Conservation (phyloP, 352 stramenopile genomes). For the Thalassiosira mediterranea region DNA sequence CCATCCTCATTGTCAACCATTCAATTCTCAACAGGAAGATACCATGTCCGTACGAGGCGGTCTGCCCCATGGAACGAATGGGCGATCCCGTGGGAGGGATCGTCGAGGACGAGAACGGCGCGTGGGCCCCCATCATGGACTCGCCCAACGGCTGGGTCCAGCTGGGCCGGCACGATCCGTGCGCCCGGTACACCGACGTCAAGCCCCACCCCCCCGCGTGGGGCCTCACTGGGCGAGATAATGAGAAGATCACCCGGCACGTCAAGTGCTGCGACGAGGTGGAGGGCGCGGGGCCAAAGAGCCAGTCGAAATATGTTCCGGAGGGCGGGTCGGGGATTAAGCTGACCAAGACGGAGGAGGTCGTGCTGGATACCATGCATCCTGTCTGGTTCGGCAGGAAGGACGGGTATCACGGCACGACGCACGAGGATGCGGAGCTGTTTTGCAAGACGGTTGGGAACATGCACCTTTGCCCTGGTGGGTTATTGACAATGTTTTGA, state of each 20-base stretch:
- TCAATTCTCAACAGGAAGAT: too few species aligned
- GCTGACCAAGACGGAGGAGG: constrained; percentile 11
- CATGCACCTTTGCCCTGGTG: constrained; percentile 32
- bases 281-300: neutral
- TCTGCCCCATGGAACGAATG: neutral
- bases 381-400: constrained; percentile 26
- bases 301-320: neutral
- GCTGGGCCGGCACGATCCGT: constrained; percentile 4
- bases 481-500: too few species aligned
- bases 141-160: constrained; percentile 12
- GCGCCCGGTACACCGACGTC: constrained; percentile 21
- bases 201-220: constrained; percentile 11
- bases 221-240: constrained; percentile 12
- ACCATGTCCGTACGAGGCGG: constrained; percentile 18
- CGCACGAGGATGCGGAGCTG: constrained; percentile 21
- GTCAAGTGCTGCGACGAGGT: constrained; percentile 32
- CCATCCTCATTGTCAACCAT: too few species aligned
- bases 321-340: neutral
- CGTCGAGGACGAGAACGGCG: constrained; percentile 4
- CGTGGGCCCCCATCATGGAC: constrained; percentile 15
- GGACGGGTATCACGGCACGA: constrained; percentile 35
- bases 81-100: too few species aligned
- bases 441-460: constrained; percentile 29
- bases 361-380: constrained; percentile 12
- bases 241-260: constrained; percentile 8